These are phyloP conservation scores for Sporothrix schenckii DNA, from an alignment of 2,329 filamentous ascomycete genomes.

Conservation along the genomic window DNA sequence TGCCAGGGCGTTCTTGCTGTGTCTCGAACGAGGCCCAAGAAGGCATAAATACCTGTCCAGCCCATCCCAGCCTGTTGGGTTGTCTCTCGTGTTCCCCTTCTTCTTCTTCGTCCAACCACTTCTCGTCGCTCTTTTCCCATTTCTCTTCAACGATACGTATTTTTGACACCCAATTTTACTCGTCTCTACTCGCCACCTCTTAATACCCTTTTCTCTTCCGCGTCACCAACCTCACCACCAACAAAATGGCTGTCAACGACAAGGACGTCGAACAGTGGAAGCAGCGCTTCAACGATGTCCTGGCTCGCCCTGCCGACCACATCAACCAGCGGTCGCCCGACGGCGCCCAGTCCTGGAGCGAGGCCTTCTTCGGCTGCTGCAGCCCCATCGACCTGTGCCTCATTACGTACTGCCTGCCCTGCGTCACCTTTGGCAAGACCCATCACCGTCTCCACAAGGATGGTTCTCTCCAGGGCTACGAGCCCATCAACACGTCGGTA, in stretches of 20 bases:
- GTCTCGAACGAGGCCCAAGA: neutral
- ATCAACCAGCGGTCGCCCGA: slow-evolving; percentile 49
- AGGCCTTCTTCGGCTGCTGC: slow-evolving; percentile 51
- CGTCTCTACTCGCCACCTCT: too few species aligned
- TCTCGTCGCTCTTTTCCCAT: slow-evolving; percentile 29
- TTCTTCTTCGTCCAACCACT: slow-evolving; percentile 14
- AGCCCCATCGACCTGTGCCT: slow-evolving; percentile 50
- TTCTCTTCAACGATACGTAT: slow-evolving; percentile 17
- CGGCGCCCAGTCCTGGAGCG: slow-evolving; percentile 46
- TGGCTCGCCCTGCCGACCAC: slow-evolving; percentile 48
- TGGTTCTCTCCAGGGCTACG: slow-evolving; percentile 48
- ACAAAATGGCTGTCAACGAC: slow-evolving; percentile 45
- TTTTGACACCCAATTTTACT: neutral
- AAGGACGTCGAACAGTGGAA: slow-evolving; percentile 52
- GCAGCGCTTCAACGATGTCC: slow-evolving; percentile 48
- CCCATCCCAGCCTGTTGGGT: neutral
- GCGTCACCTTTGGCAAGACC: slow-evolving; percentile 54
- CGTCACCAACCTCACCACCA: neutral
- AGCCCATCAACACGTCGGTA: slow-evolving; percentile 53
- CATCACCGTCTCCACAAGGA: slow-evolving; percentile 51
- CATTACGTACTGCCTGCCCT: slow-evolving; percentile 52
- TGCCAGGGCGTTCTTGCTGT: neutral
- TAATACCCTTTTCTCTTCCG: neutral
- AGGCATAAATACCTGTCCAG: slow-evolving; percentile 27
- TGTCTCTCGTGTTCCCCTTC: neutral